Evolutionary conservation across 768 basidiomycete species (phyloP), one percentile per base, ranked within the genome.

Genomic region (Pleurotus citrinopileatus): DNA sequence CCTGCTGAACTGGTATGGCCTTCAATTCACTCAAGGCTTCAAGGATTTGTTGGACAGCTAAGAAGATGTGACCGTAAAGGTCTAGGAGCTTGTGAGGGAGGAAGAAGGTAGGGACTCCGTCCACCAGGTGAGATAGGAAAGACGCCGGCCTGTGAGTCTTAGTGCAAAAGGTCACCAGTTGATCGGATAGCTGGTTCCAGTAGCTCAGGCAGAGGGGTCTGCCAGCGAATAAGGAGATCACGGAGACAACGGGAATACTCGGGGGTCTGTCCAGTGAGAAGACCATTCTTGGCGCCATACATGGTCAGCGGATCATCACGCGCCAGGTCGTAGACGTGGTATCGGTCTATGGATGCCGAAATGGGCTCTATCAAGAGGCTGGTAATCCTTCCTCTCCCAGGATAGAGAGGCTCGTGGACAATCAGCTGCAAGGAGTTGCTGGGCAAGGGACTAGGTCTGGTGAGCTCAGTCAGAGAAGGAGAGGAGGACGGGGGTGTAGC

Each of bases 171-270:
- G 22, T 7, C 17, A 17, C 12, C 19, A 48, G 19, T 10, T 48
- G 26, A 5, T 28, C 15, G 5, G 46, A 48, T 34, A 50, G 20
- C 19, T 48, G 6, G 2, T 28, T 42, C 42, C 23, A 54, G 28
- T 19, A n/a, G 20, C 20, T 15, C 1, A 42, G 25, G 3, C 32
- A 10, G 27, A 2, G 58, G 52, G 0, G 52, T 28, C 19, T 1
- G 38, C 59, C 59, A 59, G 7, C 56, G 42, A 22, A 57, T 34
- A 2, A 59, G 28, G 3, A 52, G 42, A 25, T 42, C 17, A 1
- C 53, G 55, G 13, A 59, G 20, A 2, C 25, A 2, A 1, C 20
- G 19, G 3, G 56, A 44, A 12, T 23, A 25, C 4, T 45, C 50
- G 1, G 15, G 17, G n/a, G 56, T 37, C 22, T 48, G 48, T 13